A percentile compares a stretch with the other conserved stretches of the same genome.
phyloP scores from a whole-genome alignment of 164 flowering plant genomes.

The Piper longum region DNA sequence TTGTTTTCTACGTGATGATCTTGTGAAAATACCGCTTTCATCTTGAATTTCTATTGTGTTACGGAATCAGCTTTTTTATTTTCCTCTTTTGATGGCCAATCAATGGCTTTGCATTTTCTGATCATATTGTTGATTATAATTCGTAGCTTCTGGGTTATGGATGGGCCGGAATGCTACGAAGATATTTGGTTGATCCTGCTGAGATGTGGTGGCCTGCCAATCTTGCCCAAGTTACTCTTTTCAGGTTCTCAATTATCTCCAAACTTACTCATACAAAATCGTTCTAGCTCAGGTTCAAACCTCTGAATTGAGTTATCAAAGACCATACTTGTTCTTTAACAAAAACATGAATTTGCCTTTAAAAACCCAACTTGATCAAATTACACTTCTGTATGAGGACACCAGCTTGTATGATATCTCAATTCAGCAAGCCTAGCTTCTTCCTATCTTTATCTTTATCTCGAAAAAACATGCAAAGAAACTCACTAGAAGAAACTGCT shows the following conservation, averaged over 20 bases:
- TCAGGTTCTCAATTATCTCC: constrained; percentile 32
- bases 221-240: constrained; percentile 86
- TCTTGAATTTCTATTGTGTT: not conserved
- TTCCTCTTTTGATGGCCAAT: not conserved
- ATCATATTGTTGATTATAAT: not conserved
- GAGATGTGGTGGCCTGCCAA: constrained; percentile 99
- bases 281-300: not conserved
- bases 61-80: not conserved
- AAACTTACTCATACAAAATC: not conserved
- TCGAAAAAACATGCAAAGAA: not conserved
- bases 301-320: not conserved
- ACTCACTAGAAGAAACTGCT: not conserved
- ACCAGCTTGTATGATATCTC: too few species aligned
- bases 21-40: not conserved
- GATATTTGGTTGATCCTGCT: constrained; percentile 69
- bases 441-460: not conserved
- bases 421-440: too few species aligned
- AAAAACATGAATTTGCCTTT: not conserved
- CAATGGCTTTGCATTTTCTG: not conserved
- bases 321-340: not conserved
- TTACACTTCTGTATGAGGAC: not conserved
- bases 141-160: constrained; percentile 83
- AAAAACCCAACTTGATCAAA: not conserved
- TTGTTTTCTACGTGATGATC: too few species aligned
- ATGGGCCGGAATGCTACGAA: constrained; percentile 89